These are phyloP conservation scores for Tardiomyces blankii DNA, from an alignment of 1,139 yeast species.

Conservation along the genomic window DNA sequence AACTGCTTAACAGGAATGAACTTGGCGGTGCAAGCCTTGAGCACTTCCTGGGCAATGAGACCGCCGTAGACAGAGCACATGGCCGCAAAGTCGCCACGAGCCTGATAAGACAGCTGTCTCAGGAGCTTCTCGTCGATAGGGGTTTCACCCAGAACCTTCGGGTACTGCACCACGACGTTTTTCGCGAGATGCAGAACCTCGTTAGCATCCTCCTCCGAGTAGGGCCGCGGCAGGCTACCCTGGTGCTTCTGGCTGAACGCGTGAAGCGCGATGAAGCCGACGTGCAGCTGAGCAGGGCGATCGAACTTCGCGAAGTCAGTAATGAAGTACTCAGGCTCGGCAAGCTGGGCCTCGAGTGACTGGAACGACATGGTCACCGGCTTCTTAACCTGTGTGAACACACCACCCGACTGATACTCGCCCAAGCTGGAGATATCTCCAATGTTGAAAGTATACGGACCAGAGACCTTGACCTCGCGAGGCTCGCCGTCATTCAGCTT, in stretches of 20 bases:
- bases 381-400: constrained; percentile 84
- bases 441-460: constrained; percentile 86
- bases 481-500: constrained; percentile 60
- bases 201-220: constrained; percentile 61
- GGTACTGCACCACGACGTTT: constrained; percentile 48
- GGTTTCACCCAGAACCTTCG: constrained; percentile 45
- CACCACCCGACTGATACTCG: constrained; percentile 69
- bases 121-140: constrained; percentile 55
- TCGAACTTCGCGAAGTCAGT: constrained; percentile 93
- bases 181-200: constrained; percentile 53
- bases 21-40: constrained; percentile 91
- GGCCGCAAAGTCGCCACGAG: constrained; percentile 89
- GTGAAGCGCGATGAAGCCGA: constrained; percentile 85
- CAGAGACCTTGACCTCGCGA: constrained; percentile 70
- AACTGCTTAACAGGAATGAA: constrained; percentile 86
- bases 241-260: constrained; percentile 54
- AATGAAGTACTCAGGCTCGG: constrained; percentile 64
- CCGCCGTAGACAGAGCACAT: constrained; percentile 90
- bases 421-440: constrained; percentile 43
- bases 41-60: constrained; percentile 88
- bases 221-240: constrained; percentile 66
- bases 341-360: constrained; percentile 51
- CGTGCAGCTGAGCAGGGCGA: constrained; percentile 78
- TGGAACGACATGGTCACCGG: constrained; percentile 58
- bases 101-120: constrained; percentile 67